Evolutionary conservation across 192 early-diverging fungal genomes (phyloP).

Genomic region (Chytriomyces confervae): DNA sequence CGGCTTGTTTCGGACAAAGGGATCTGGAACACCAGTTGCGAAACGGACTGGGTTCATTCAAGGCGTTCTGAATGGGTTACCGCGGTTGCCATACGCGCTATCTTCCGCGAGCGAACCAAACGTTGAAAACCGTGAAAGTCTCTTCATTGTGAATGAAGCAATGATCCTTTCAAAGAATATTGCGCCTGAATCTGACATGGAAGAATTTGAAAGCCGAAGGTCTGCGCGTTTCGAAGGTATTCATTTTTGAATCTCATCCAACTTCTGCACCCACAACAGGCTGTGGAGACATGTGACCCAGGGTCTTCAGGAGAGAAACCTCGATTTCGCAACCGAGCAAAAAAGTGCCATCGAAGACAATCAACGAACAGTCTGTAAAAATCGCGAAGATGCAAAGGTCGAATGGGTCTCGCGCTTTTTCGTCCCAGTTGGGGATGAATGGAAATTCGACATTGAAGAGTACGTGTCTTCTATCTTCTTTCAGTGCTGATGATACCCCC

Average conservation of each 20-base stretch:
- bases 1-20: no score
- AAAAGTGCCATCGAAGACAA: conserved; percentile 71
- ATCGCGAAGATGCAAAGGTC: conserved; percentile 49
- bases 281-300: conserved; percentile 69
- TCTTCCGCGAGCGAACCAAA: no score
- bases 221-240: conserved; percentile 25
- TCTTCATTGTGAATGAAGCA: conserved; percentile 49
- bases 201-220: conserved; percentile 82
- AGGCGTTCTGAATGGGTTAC: no score
- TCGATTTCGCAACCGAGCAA: conserved; percentile 62
- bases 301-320: conserved; percentile 61
- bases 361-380: conserved; percentile 64
- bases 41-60: no score
- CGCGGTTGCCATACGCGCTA: no score
- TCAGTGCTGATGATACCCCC: no score
- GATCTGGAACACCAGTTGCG: no score
- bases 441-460: conserved; percentile 23
- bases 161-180: conserved; percentile 49
- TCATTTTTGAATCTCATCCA: conserved; percentile 54
- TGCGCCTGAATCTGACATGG: conserved; percentile 70
- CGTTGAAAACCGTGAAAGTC: conserved; percentile 33
- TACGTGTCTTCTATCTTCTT: no score
- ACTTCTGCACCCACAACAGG: conserved; percentile 62
- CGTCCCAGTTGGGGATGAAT: conserved; percentile 45
- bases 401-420: conserved; percentile 65